Percentiles rank a stretch among this genome's conserved stretches.
Evolutionary conservation across 768 basidiomycete species (phyloP).

Genomic region (Tricholoma bakamatsutake): DNA sequence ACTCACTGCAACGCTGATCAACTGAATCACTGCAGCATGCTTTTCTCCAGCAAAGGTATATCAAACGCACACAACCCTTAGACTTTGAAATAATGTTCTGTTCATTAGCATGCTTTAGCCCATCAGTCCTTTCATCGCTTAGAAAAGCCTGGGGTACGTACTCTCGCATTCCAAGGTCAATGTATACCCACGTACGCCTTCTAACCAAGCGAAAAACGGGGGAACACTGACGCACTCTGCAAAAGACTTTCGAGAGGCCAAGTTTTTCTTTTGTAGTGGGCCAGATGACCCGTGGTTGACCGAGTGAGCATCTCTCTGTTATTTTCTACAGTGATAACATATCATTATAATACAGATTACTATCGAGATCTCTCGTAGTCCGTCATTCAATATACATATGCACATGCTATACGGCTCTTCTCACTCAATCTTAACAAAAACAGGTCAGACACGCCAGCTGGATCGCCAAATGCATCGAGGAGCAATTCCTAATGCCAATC

Average conservation of each 20-base stretch:
- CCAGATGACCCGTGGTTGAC: constrained; percentile 30
- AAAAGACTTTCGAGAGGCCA: constrained; percentile 27
- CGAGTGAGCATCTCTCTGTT: constrained; percentile 20
- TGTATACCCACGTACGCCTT: too few relatives aligned
- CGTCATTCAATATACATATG: constrained; percentile 1
- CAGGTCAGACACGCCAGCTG: constrained; percentile 34
- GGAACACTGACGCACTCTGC: constrained; percentile 29
- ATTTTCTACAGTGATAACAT: not conserved
- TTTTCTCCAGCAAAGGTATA: constrained; percentile 17
- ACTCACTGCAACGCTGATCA: too few relatives aligned
- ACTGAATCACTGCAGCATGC: too few relatives aligned
- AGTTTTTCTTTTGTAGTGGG: constrained; percentile 33
- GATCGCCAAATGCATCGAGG: constrained; percentile 27
- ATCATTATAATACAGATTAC: constrained; percentile 16
- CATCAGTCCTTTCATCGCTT: constrained; percentile 22
- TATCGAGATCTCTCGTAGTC: constrained; percentile 25
- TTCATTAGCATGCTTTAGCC: constrained; percentile 33
- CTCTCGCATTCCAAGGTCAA: not conserved
- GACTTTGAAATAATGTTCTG: not conserved
- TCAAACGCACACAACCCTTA: not conserved
- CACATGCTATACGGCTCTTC: not conserved
- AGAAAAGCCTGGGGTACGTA: constrained; percentile 30
- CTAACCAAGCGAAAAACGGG: constrained; percentile 26
- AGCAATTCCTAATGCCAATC: constrained; percentile 31
- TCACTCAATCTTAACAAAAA: not conserved